Evolutionary conservation across 129 eudicot species (phyloP).

Genomic region (Heracleum sosnowskyi): DNA sequence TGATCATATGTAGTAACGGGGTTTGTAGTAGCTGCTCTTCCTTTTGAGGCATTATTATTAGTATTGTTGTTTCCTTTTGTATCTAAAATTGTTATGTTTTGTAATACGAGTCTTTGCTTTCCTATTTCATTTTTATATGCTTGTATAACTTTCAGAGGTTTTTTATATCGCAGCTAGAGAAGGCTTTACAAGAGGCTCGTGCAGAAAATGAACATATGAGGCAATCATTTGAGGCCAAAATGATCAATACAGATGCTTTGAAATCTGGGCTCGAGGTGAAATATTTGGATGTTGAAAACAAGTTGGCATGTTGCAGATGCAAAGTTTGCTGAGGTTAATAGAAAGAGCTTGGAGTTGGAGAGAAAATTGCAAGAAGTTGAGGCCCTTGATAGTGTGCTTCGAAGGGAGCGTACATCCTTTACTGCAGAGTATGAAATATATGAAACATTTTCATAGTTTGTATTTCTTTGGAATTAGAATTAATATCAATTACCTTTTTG

Average conservation of each 20-base stretch:
- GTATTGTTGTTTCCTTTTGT: neutral
- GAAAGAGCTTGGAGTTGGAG: slow-evolving; percentile 69
- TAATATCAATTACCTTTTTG: neutral
- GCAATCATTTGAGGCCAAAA: slow-evolving; percentile 38
- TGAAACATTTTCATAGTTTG: neutral
- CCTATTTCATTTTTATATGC: slow-evolving; percentile 1
- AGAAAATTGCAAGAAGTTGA: slow-evolving; percentile 70
- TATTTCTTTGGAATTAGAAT: neutral
- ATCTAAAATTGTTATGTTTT: neutral
- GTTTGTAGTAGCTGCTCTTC: neutral
- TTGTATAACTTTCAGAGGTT: neutral
- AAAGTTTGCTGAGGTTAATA: slow-evolving; percentile 66
- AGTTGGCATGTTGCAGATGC: slow-evolving; percentile 61
- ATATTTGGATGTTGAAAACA: slow-evolving; percentile 58
- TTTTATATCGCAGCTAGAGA: slow-evolving; percentile 68
- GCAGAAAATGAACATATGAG: slow-evolving; percentile 51
- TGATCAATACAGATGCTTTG: slow-evolving; percentile 53
- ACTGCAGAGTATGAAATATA: slow-evolving; percentile 57
- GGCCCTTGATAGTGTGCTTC: slow-evolving; percentile 52
- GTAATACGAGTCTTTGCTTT: neutral
- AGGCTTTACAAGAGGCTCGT: slow-evolving; percentile 50
- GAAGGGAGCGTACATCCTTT: slow-evolving; percentile 52
- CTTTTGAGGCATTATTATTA: neutral
- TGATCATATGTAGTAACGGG: neutral
- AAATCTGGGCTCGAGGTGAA: slow-evolving; percentile 49